Conservation (phyloP, 371 early-diverging fungal species). For the Rhizopus sp. region DNA sequence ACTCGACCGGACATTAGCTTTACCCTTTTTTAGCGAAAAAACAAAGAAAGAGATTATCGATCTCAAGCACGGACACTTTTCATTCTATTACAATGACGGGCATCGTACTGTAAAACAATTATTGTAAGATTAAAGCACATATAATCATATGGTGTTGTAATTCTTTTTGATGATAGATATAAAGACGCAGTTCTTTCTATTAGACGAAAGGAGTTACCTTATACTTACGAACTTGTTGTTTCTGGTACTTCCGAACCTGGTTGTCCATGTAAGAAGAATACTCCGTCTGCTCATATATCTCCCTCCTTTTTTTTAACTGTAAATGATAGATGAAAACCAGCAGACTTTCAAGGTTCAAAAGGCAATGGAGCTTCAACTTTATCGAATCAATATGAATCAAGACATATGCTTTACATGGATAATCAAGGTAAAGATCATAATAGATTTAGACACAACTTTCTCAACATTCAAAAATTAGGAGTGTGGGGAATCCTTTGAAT, state of each 20-base stretch:
- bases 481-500: background rate
- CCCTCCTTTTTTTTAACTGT: background rate
- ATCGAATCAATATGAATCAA: constrained; percentile 6
- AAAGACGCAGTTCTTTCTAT: background rate
- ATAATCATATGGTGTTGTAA: background rate
- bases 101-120: background rate
- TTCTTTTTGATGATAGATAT: background rate
- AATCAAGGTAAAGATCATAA: background rate
- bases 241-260: background rate
- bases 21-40: constrained; percentile 2
- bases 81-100: background rate
- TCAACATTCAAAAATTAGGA: background rate
- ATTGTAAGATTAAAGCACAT: background rate
- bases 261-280: background rate
- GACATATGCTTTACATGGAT: constrained; percentile 1
- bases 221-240: constrained; percentile 1
- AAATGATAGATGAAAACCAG: background rate
- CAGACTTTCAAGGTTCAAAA: background rate
- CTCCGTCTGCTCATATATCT: background rate
- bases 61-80: background rate
- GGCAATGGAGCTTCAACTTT: background rate
- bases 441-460: background rate
- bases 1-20: background rate
- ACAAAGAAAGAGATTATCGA: background rate
- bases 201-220: background rate